Percentiles rank a stretch among this genome's conserved stretches.
Evolutionary conservation across 73 alveolate species (phyloP).

Genomic region (Stentor roeselii): DNA sequence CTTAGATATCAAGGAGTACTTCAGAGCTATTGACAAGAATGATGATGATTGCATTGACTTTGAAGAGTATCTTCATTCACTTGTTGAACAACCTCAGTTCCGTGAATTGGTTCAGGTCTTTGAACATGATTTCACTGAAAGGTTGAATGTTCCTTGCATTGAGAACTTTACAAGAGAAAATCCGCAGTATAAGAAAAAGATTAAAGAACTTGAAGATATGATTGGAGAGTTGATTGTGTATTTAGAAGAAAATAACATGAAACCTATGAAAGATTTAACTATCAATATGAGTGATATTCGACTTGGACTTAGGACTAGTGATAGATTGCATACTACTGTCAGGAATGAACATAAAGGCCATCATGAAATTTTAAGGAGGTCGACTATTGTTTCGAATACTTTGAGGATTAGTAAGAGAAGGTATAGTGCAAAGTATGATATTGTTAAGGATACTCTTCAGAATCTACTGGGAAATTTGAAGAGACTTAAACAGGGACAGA

Average conservation of each 20-base stretch:
- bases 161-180: too few species aligned
- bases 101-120: background rate
- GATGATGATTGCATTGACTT: background rate
- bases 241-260: too few species aligned
- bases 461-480: background rate
- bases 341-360: too few species aligned
- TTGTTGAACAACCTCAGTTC: background rate
- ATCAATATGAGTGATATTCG: too few species aligned
- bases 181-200: background rate
- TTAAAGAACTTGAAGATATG: background rate
- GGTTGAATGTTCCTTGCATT: too few species aligned
- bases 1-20: background rate
- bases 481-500: background rate
- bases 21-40: background rate
- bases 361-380: background rate
- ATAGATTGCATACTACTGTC: too few species aligned
- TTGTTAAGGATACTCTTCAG: background rate
- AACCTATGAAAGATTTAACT: too few species aligned
- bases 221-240: background rate
- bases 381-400: too few species aligned
- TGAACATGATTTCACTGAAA: background rate
- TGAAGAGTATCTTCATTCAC: background rate
- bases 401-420: too few species aligned
- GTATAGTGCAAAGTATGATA: too few species aligned
- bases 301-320: too few species aligned